Conservation (phyloP, 306 rosid genomes). For the Prunus dulcis region DNA sequence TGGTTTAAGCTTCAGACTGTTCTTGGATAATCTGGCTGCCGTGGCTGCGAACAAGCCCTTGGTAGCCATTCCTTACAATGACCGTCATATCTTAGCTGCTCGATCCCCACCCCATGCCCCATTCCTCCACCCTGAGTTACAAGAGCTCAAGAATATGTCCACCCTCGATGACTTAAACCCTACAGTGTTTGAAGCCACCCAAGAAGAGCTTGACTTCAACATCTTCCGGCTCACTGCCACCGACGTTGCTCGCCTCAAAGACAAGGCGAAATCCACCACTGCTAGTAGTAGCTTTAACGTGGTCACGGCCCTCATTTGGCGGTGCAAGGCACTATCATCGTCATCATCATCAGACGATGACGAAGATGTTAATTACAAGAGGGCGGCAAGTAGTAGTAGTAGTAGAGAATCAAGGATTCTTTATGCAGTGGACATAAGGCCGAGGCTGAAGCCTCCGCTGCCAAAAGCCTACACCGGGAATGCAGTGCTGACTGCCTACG, state of each 20-base stretch:
- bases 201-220: conserved; percentile 45
- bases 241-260: conserved; percentile 42
- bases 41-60: conserved; percentile 51
- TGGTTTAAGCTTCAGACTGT: conserved; percentile 57
- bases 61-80: conserved; percentile 38
- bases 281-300: conserved; percentile 46
- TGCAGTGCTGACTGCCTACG: conserved; percentile 48
- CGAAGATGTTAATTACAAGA: background rate
- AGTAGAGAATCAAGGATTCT: conserved; percentile 48
- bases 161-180: conserved; percentile 10
- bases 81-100: conserved; percentile 63
- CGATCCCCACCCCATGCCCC: conserved; percentile 68
- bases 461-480: conserved; percentile 42
- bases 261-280: conserved; percentile 32
- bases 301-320: conserved; percentile 60
- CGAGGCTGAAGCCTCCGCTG: conserved; percentile 45
- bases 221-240: conserved; percentile 36
- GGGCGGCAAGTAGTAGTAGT: background rate
- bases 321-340: conserved; percentile 60
- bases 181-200: conserved; percentile 47
- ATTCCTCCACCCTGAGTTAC: conserved; percentile 63
- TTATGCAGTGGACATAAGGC: conserved; percentile 60
- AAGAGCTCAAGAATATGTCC: conserved; percentile 22
- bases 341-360: conserved; percentile 18
- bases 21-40: conserved; percentile 66